phyloP scores from a whole-genome alignment of 345 rosid genomes.

The Salix koriyanagi region DNA sequence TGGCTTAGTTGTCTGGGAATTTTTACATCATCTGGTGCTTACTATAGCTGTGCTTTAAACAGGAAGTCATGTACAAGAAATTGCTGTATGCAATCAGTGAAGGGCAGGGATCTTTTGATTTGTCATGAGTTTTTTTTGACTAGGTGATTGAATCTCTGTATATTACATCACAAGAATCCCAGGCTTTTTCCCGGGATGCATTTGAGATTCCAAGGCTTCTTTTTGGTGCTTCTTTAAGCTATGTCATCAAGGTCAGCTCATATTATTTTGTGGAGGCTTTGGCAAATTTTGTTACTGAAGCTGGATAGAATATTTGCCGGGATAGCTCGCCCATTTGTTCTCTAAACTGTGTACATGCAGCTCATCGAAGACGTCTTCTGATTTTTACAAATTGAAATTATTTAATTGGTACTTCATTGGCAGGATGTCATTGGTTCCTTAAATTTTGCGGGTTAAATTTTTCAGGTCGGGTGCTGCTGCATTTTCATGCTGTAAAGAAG shows the following conservation, averaged over 20 bases:
- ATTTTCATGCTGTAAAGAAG: slow-evolving; percentile 15
- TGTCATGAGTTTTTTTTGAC: slow-evolving; percentile 54
- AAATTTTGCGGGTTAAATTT: slow-evolving; percentile 2
- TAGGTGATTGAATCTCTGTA: slow-evolving; percentile 25
- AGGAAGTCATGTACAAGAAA: slow-evolving; percentile 97
- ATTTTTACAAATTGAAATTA: not conserved
- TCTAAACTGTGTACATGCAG: not conserved
- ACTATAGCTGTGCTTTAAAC: slow-evolving; percentile 23
- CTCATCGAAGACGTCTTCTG: not conserved
- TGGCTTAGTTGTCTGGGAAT: not conserved
- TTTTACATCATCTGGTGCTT: slow-evolving; percentile 9
- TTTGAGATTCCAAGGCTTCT: slow-evolving; percentile 30
- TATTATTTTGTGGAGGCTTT: not conserved
- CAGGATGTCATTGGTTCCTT: not conserved
- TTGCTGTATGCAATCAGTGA: slow-evolving; percentile 84
- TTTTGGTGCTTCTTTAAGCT: slow-evolving; percentile 14
- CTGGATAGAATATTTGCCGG: not conserved
- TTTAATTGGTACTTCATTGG: not conserved
- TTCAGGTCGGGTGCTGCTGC: slow-evolving; percentile 13
- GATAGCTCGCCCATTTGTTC: not conserved
- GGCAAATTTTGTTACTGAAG: not conserved
- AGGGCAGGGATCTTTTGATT: slow-evolving; percentile 98
- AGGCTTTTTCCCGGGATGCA: slow-evolving; percentile 26
- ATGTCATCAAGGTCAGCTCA: slow-evolving; percentile 32
- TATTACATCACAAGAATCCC: slow-evolving; percentile 20